A percentile compares a stretch with the other conserved stretches of the same genome.
These are phyloP conservation scores for Cutaneotrichosporon sp. DNA, from an alignment of 1,284 basidiomycete species.

Conservation along the genomic window DNA sequence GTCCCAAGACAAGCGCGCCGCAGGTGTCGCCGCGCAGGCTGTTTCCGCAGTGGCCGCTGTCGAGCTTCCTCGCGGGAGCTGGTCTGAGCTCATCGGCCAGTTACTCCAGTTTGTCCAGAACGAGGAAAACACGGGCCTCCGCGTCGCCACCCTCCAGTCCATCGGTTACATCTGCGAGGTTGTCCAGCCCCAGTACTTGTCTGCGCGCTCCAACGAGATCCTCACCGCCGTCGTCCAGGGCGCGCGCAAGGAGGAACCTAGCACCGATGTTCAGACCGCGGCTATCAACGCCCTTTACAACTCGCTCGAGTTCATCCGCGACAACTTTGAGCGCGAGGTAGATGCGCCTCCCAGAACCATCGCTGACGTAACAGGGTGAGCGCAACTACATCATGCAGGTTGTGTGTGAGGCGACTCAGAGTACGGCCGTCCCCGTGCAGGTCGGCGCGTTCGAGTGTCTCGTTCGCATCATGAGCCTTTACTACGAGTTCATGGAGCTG, in stretches of 20 bases:
- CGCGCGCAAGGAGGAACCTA: slow-evolving; percentile 92
- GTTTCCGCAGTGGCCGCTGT: slow-evolving; percentile 90
- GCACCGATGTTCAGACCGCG: slow-evolving; percentile 89
- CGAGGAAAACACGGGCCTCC: slow-evolving; percentile 70
- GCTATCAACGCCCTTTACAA: slow-evolving; percentile 92
- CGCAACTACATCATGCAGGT: slow-evolving; percentile 99
- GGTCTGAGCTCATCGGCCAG: slow-evolving; percentile 85
- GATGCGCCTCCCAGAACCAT: slow-evolving; percentile 30
- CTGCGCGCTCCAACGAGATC: slow-evolving; percentile 91
- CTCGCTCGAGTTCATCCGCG: slow-evolving; percentile 94
- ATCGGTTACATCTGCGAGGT: slow-evolving; percentile 97
- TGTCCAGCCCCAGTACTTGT: slow-evolving; percentile 88
- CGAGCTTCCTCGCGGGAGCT: slow-evolving; percentile 82
- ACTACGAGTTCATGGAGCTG: slow-evolving; percentile 98
- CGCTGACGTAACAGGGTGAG: slow-evolving; percentile 67
- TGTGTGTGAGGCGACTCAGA: slow-evolving; percentile 97
- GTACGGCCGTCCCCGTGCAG: slow-evolving; percentile 72
- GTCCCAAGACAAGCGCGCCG: slow-evolving; percentile 70
- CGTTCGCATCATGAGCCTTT: slow-evolving; percentile 94
- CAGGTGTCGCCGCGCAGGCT: slow-evolving; percentile 86
- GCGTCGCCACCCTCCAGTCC: slow-evolving; percentile 86
- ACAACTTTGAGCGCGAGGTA: slow-evolving; percentile 97
- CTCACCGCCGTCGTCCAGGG: slow-evolving; percentile 98
- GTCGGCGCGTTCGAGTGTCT: slow-evolving; percentile 92
- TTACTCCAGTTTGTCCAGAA: slow-evolving; percentile 85